Evolutionary conservation across 1,284 basidiomycete species (phyloP).

Genomic region (Ustilago vetiveriae): DNA sequence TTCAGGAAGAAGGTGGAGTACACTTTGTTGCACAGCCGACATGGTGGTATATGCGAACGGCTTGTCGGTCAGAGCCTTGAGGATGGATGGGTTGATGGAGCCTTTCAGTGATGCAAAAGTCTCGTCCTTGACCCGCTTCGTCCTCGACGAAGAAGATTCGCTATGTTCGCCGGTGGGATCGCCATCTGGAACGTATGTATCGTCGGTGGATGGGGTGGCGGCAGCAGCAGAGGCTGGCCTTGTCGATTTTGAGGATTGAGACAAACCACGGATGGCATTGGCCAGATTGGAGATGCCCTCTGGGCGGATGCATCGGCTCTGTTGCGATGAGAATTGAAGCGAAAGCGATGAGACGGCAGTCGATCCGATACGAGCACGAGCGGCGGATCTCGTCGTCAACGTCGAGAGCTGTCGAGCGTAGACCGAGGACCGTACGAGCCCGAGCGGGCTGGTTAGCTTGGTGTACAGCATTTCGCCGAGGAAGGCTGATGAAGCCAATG

Average conservation of each 20-base stretch:
- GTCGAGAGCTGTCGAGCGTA: slow-evolving; percentile 35
- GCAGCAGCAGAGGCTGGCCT: slow-evolving; percentile 19
- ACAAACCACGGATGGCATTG: slow-evolving; percentile 17
- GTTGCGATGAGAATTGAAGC: too few relatives aligned
- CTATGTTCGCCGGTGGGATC: neutral
- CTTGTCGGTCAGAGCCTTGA: slow-evolving; percentile 66
- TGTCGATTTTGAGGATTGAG: slow-evolving; percentile 17
- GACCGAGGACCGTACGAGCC: slow-evolving; percentile 18
- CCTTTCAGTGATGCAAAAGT: slow-evolving; percentile 55
- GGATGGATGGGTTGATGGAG: slow-evolving; percentile 42
- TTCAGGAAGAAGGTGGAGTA: slow-evolving; percentile 74
- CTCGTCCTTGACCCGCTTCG: slow-evolving; percentile 27
- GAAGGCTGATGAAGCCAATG: slow-evolving; percentile 5
- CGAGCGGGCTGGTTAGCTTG: slow-evolving; percentile 26
- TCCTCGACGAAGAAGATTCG: neutral
- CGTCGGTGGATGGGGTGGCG: neutral
- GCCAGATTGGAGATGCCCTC: neutral
- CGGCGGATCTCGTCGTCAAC: slow-evolving; percentile 13
- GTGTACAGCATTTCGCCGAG: slow-evolving; percentile 32
- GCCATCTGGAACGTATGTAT: neutral
- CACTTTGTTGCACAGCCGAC: slow-evolving; percentile 84
- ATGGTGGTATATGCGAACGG: slow-evolving; percentile 81
- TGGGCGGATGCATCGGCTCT: too few relatives aligned
- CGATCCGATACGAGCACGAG: slow-evolving; percentile 7
- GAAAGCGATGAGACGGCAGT: neutral